A percentile compares a stretch with the other conserved stretches of the same genome.
These are phyloP conservation scores for Panellus pusillus DNA, from an alignment of 768 basidiomycete genomes.

Conservation along the genomic window DNA sequence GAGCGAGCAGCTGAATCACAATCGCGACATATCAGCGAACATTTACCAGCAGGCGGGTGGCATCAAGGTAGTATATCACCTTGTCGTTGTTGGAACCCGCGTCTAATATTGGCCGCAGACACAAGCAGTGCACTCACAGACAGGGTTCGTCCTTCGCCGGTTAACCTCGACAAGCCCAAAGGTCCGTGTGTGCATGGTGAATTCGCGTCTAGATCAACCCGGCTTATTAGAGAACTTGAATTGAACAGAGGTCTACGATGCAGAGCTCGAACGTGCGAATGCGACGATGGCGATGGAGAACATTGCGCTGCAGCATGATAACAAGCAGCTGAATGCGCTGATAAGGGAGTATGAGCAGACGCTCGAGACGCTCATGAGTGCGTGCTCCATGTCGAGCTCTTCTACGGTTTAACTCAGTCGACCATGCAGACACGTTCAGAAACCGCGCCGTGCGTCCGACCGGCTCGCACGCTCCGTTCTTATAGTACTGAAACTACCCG, in stretches of 20 bases:
- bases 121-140: constrained; percentile 86
- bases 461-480: constrained; percentile 8
- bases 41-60: constrained; percentile 73
- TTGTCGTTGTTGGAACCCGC: background rate
- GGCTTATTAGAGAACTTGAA: constrained; percentile 3
- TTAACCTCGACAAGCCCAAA: constrained; percentile 90
- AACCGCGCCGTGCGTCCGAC: constrained; percentile 75
- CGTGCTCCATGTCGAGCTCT: constrained; percentile 4
- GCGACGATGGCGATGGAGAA: constrained; percentile 78
- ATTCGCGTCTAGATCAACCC: constrained; percentile 15
- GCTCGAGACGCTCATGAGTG: constrained; percentile 90
- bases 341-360: constrained; percentile 98
- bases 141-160: constrained; percentile 89
- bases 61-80: constrained; percentile 74
- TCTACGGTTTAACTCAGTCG: constrained; percentile 1
- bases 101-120: constrained; percentile 42
- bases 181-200: constrained; percentile 42
- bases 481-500: constrained; percentile 4
- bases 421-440: constrained; percentile 59
- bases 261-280: constrained; percentile 90
- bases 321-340: constrained; percentile 88
- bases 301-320: constrained; percentile 83
- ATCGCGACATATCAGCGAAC: constrained; percentile 67
- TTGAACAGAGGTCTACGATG: constrained; percentile 78
- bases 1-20: constrained; percentile 79